Base-by-base conservation (phyloP, 352 stramenopile genomes). In the Phytophthora chlamydospora region DNA sequence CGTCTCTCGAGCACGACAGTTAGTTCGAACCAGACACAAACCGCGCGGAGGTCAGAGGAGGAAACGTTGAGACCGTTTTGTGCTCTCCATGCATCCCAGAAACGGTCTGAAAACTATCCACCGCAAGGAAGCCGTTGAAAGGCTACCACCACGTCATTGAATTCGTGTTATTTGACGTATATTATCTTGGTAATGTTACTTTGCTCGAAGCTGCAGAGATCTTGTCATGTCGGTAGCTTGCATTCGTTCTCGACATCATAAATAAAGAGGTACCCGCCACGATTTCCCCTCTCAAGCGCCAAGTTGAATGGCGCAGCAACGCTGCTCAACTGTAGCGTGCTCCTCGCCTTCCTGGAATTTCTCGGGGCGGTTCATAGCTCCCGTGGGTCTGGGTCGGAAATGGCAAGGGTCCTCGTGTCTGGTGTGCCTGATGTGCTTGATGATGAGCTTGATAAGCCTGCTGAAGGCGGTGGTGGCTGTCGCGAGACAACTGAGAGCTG, bases 391-490 rank as follows among this genome's bases (percentile, higher is more conserved):
- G 58, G 2, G 16, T 31, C 3, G 58, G 51, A 39, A 56, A 67
- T 4, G 54, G 38, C 21, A 59, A 13, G 10, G 52, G 62, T 17
- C 38, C 56, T 33, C 24, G 58, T 10, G 34, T 13, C 29, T 66
- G 64, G 6, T 61, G 53, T 7, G 46, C 36, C 7, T 45, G 38
- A n/a, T 70, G 60, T 14, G 45, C 34, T 44, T 56, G 39, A 14
- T 57, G 47, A 7, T 33, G n/a, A 14, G 17, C 33, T 27, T 27
- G 24, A 17, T 53, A 43, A 2, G 54, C 27, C 17, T 78, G 57
- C 3, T 73, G 52, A 43, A 66, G 58, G 13, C 66, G 53, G 29
- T 75, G 57, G 40, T 75, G 66, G 14, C 58, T 68, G 38, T 76
- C 54, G 7, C 67, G 48, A 44, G 56, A 52, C n/a, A 66, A 24